Conservation (phyloP, 768 basidiomycete genomes). For the Pseudohyphozyma bogoriensis region DNA sequence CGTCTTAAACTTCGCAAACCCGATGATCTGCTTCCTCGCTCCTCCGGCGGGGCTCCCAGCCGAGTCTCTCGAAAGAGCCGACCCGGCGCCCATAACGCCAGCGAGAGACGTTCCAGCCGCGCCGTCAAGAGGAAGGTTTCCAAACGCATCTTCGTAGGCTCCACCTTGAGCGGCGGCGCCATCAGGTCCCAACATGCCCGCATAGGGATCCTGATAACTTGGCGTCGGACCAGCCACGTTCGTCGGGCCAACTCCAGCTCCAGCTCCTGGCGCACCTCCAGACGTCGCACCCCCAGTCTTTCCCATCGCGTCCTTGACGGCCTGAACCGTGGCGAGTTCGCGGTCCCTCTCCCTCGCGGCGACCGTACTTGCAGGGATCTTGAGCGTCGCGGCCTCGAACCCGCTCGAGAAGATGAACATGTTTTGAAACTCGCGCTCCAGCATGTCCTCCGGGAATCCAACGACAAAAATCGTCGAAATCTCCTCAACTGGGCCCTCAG, state of each 20-base stretch:
- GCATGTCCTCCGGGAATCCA: constrained; percentile 98
- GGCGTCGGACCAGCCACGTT: neutral
- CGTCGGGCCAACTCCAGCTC: neutral
- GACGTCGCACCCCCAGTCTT: neutral
- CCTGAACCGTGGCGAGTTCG: constrained; percentile 4
- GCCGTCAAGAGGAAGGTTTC: constrained; percentile 5
- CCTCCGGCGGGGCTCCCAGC: neutral
- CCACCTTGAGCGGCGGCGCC: neutral
- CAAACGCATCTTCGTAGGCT: constrained; percentile 5
- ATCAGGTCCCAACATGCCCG: neutral
- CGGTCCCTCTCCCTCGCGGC: constrained; percentile 19
- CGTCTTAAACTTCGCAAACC: constrained; percentile 90
- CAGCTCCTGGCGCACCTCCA: neutral
- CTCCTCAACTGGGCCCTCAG: constrained; percentile 11
- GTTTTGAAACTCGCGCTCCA: constrained; percentile 98
- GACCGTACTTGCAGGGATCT: constrained; percentile 54
- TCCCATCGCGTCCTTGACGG: neutral
- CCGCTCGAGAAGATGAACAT: constrained; percentile 96
- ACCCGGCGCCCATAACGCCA: neutral
- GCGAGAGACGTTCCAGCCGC: neutral
- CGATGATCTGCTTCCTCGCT: constrained; percentile 81
- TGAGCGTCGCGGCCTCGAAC: constrained; percentile 94
- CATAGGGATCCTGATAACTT: neutral
- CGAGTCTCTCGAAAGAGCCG: neutral
- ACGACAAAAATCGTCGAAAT: constrained; percentile 60